Evolutionary conservation across 352 stramenopile species (phyloP).

Genomic region (Phytophthora brassicae): DNA sequence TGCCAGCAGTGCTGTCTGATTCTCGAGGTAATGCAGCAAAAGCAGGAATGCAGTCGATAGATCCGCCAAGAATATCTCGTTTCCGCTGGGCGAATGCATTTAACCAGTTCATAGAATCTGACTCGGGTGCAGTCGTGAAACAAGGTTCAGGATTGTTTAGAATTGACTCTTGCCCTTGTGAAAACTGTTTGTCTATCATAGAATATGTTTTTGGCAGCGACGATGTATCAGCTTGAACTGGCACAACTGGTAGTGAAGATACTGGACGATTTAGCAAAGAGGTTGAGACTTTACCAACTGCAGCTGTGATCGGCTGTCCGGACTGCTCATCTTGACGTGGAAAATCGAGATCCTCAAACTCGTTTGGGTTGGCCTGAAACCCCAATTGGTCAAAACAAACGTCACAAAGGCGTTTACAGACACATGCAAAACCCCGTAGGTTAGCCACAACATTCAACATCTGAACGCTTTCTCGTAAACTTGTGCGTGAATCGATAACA

Average conservation of each 20-base stretch:
- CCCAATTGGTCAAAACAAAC: constrained; percentile 52
- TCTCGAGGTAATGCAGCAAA: background rate
- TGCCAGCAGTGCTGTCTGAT: background rate
- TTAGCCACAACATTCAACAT: constrained; percentile 68
- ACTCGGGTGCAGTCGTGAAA: constrained; percentile 2
- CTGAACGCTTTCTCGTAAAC: constrained; percentile 58
- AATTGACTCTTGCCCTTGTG: background rate
- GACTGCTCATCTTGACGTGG: constrained; percentile 2
- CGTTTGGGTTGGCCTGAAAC: constrained; percentile 40
- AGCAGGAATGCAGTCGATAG: constrained; percentile 25
- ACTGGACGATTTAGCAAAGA: constrained; percentile 32
- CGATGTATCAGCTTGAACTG: background rate
- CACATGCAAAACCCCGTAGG: constrained; percentile 54
- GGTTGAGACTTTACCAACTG: constrained; percentile 27
- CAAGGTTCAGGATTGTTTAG: background rate
- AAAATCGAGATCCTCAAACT: constrained; percentile 9
- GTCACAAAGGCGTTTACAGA: constrained; percentile 52
- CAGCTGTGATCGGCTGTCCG: constrained; percentile 5
- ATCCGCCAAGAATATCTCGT: constrained; percentile 54
- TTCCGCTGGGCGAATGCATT: constrained; percentile 67
- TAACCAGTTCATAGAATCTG: constrained; percentile 65
- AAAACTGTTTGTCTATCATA: constrained; percentile 9
- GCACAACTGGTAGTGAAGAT: constrained; percentile 3
- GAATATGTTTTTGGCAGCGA: background rate
- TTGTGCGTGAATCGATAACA: constrained; percentile 69